A percentile compares a stretch with the other conserved stretches of the same genome.
These are phyloP conservation scores for Phytophthora cryptogea DNA, from an alignment of 352 stramenopile species.

Conservation along the genomic window DNA sequence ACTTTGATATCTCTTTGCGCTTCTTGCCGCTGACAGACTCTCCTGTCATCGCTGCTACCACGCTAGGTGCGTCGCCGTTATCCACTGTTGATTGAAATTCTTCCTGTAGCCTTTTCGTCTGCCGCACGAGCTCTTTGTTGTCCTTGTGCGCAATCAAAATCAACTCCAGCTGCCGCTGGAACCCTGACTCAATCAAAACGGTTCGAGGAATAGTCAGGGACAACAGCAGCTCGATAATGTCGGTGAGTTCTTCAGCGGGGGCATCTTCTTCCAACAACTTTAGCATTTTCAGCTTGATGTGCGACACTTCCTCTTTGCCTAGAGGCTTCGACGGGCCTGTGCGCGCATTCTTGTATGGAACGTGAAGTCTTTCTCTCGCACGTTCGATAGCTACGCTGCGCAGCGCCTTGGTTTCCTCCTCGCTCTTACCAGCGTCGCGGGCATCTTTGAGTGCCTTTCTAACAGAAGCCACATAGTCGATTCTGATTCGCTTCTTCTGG, in stretches of 20 bases:
- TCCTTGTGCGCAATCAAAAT: slow-evolving; percentile 82
- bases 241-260: slow-evolving; percentile 73
- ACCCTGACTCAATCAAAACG: slow-evolving; percentile 75
- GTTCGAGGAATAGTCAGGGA: slow-evolving; percentile 77
- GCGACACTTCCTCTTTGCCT: slow-evolving; percentile 79
- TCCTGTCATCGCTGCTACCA: slow-evolving; percentile 32
- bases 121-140: slow-evolving; percentile 86
- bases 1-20: slow-evolving; percentile 52
- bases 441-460: slow-evolving; percentile 80
- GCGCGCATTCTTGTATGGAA: slow-evolving; percentile 81
- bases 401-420: slow-evolving; percentile 78
- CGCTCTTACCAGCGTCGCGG: slow-evolving; percentile 69
- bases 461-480: slow-evolving; percentile 87
- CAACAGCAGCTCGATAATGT: slow-evolving; percentile 81
- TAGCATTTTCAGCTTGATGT: slow-evolving; percentile 87
- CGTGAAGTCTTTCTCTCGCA: slow-evolving; percentile 73
- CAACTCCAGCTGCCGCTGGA: slow-evolving; percentile 78
- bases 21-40: slow-evolving; percentile 37
- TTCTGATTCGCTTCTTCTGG: slow-evolving; percentile 84
- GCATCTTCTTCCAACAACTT: slow-evolving; percentile 86
- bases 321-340: slow-evolving; percentile 74
- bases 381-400: slow-evolving; percentile 76
- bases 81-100: slow-evolving; percentile 82
- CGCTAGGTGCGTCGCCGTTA: slow-evolving; percentile 36
- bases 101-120: slow-evolving; percentile 81